Base-by-base conservation (phyloP, 208 protist species). In the Acanthamoeba culbertsoni region DNA sequence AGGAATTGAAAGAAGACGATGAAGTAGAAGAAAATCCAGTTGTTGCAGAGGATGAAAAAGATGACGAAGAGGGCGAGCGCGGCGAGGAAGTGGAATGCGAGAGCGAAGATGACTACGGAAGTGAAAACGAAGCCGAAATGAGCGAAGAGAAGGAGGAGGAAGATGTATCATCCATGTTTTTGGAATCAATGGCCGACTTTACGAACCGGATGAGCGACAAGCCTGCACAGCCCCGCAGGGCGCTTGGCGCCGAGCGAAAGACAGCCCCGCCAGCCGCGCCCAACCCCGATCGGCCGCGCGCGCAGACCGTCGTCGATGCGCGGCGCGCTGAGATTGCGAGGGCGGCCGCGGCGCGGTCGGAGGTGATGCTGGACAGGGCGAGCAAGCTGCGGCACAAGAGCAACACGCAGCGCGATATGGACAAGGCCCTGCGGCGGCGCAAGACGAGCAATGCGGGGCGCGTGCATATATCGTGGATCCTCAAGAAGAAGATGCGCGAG, bases 381-480 rank as follows among this genome's bases (percentile, higher is more conserved):
- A 79, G 48, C 12, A 79, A 79, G 68, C 20, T 46, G 12, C 2
- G 26, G 37, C 33, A 79, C 68, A 79, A 79, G 68, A 79, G 68
- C 68, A 79, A 79, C 68, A 79, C 68, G 26, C 68, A 79, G 42
- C 68, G 68, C 42, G 68, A 79, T 40, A 46, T 46, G 33, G 68
- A 79, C 68, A 79, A 79, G 68, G 68, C 68, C 1, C 2, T 3
- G 20, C 68, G 68, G 18, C 68, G 68, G 28, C 7, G 40, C 2
- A 43, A 48, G n/a, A 79, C 68, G 20, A 48, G 68, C 68, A 79
- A 79, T 40, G 28, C 26, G 68, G 23, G 37, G 26, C 68, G 33
- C 14, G 68, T 35, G 68, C 68, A 79, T 40, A 48, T 79, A 12
- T 79, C 68, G 68, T 79, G 68, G 68, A 79, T 28, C 2, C 68